Base-by-base conservation (phyloP, 192 early-diverging fungal species). In the Backusella mclennaniae region DNA sequence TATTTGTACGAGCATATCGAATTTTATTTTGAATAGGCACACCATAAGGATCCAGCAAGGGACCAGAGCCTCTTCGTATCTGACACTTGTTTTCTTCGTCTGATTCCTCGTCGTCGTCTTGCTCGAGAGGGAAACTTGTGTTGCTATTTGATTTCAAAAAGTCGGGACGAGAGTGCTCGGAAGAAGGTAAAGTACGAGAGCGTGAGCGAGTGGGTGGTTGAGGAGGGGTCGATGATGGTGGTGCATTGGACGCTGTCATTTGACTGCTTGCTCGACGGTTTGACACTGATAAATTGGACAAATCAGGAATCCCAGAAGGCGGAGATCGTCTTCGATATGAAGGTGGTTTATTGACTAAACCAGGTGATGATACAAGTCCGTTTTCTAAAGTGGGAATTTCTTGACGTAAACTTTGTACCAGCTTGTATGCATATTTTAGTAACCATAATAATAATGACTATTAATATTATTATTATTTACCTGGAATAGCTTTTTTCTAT, bases 31-130 rank as follows among this genome's bases (percentile, higher is more conserved):
- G 53, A 33, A 78, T 66, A 31, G 93, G 92, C 23, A 95, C 83
- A 17, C 94, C 91, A 76, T 96, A 96, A 21, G 92, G 92, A 80
- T 96, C 92, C 12, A 95, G 73, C 35, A 87, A 77, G 6, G 90
- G 84, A 33, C 83, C 80, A 26, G 70, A 71, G 0, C 83, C 80
- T 56, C 77, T 41, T n/a, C 74, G 66, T 44, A 78, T 75, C n/a
- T 77, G 63, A 52, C 74, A 75, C 23, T 67, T 67, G 12, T 29
- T n/a, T 6, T 36, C 15, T 12, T 71, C 76, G 23, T 78, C 76
- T 1, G 69, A 68, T 2, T 81, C 76, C 14, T 82, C 76, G 4
- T 82, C 80, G 31, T 73, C 52, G 2, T 77, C 56, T 3, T 56
- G 21, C 2, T 52, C 56, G 26, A 33, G 12, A 67, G 39, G 6